Conservation (phyloP, 225 moss, liverwort and hornwort genomes). For the Marchantia polymorpha region DNA sequence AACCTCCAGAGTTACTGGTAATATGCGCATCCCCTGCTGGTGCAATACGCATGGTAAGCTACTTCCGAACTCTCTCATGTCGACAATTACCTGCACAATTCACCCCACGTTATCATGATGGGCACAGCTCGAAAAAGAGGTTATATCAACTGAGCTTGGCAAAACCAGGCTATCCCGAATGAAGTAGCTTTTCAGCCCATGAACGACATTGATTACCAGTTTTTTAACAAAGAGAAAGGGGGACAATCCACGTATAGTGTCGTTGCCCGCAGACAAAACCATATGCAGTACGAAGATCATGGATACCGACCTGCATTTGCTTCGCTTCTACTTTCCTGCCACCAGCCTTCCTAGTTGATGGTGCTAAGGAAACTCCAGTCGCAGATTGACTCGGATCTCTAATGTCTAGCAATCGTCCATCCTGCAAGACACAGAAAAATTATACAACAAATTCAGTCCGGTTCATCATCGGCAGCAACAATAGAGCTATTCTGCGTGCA, state of each 20-base stretch:
- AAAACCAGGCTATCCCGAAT: background rate
- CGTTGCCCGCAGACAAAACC: background rate
- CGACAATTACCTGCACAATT: conserved; percentile 91
- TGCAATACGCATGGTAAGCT: conserved; percentile 95
- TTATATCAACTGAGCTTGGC: background rate
- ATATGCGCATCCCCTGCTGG: conserved; percentile 89
- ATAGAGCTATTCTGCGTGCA: no score
- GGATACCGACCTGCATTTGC: conserved; percentile 71
- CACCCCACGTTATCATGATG: background rate
- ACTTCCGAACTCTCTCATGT: conserved; percentile 99
- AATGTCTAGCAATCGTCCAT: conserved; percentile 79
- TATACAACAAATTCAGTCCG: background rate
- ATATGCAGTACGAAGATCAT: background rate
- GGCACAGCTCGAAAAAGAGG: background rate
- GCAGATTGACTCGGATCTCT: conserved; percentile 65
- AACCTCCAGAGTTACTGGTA: conserved; percentile 97
- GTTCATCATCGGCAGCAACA: background rate
- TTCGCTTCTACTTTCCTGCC: conserved; percentile 77
- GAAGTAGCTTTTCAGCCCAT: background rate
- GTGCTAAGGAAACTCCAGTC: conserved; percentile 74
- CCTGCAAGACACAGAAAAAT: conserved; percentile 39
- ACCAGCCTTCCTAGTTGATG: conserved; percentile 79
- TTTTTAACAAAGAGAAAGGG: no score
- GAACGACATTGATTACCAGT: background rate
- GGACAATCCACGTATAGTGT: no score